A percentile compares a stretch with the other conserved stretches of the same genome.
These are phyloP conservation scores for Torulaspora quercuum DNA, from an alignment of 805 yeast genomes.

Conservation along the genomic window DNA sequence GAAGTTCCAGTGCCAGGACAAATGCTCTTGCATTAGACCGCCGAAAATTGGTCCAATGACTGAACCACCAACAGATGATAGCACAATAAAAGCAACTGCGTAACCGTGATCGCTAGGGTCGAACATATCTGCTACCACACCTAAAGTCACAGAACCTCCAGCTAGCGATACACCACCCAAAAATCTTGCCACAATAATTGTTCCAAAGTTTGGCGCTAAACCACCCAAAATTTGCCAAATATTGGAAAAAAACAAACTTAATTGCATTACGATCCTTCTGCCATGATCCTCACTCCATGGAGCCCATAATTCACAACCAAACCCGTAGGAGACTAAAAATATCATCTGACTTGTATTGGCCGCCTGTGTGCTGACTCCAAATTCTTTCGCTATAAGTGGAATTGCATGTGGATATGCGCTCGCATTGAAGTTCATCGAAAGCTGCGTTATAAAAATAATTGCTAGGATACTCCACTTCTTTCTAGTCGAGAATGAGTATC, in stretches of 20 bases:
- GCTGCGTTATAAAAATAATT: slow-evolving; percentile 9
- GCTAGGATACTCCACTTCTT: slow-evolving; percentile 10
- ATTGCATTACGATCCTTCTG: slow-evolving; percentile 10
- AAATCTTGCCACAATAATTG: slow-evolving; percentile 10
- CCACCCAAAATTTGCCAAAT: slow-evolving; percentile 12
- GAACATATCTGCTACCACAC: slow-evolving; percentile 11
- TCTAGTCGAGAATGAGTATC: slow-evolving; percentile 7
- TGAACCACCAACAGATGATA: slow-evolving; percentile 10
- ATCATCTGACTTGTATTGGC: slow-evolving; percentile 12
- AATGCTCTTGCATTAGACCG: slow-evolving; percentile 11
- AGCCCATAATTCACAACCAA: slow-evolving; percentile 13
- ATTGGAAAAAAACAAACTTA: slow-evolving; percentile 10
- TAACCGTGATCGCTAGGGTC: slow-evolving; percentile 12
- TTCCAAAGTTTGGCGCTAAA: slow-evolving; percentile 10
- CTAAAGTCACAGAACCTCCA: slow-evolving; percentile 12
- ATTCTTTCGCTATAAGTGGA: slow-evolving; percentile 8
- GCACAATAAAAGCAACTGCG: slow-evolving; percentile 9
- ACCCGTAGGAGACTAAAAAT: slow-evolving; percentile 11
- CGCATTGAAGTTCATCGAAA: slow-evolving; percentile 12
- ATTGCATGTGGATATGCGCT: slow-evolving; percentile 10
- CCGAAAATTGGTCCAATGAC: slow-evolving; percentile 12
- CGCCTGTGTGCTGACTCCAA: slow-evolving; percentile 7
- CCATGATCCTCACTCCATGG: slow-evolving; percentile 13
- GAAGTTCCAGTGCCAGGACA: slow-evolving; percentile 13
- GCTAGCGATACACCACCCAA: slow-evolving; percentile 11